Evolutionary conservation across 805 yeast genomes (phyloP).

Genomic region (Starmera pachycereana): DNA sequence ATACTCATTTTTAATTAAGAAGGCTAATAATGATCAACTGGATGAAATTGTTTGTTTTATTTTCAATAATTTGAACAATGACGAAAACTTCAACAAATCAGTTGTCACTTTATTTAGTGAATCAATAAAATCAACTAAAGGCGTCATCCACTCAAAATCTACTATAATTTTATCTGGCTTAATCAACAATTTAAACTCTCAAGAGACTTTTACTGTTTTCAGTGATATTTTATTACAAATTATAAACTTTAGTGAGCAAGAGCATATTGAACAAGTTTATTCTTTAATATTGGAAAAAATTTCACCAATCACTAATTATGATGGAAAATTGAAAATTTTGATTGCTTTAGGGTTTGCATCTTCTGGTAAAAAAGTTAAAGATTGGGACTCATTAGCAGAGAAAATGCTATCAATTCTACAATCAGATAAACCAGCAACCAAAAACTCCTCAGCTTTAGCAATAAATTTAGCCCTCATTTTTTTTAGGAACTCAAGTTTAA

Average conservation of each 20-base stretch:
- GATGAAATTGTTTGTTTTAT: constrained; percentile 33
- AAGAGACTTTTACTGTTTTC: constrained; percentile 30
- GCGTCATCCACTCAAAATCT: constrained; percentile 67
- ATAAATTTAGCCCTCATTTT: constrained; percentile 24
- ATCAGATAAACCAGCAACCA: constrained; percentile 6
- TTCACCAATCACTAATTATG: constrained; percentile 7
- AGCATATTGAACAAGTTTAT: constrained; percentile 37
- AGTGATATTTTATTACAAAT: constrained; percentile 49
- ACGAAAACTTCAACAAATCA: constrained; percentile 44
- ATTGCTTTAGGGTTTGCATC: constrained; percentile 51
- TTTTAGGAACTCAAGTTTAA: constrained; percentile 32
- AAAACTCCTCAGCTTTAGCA: constrained; percentile 1
- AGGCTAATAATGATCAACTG: constrained; percentile 42
- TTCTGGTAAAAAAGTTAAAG: constrained; percentile 51
- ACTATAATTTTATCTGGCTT: constrained; percentile 35
- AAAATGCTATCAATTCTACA: constrained; percentile 13
- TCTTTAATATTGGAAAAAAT: constrained; percentile 17
- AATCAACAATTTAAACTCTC: constrained; percentile 20
- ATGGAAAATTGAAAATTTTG: constrained; percentile 25
- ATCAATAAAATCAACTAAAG: constrained; percentile 61
- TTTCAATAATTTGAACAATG: constrained; percentile 28
- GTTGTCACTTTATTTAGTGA: constrained; percentile 57
- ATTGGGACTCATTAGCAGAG: constrained; percentile 30
- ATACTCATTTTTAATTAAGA: constrained; percentile 70
- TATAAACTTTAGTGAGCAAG: constrained; percentile 41